Conservation (phyloP, 768 basidiomycete species). For the Tylopilus felleus region DNA sequence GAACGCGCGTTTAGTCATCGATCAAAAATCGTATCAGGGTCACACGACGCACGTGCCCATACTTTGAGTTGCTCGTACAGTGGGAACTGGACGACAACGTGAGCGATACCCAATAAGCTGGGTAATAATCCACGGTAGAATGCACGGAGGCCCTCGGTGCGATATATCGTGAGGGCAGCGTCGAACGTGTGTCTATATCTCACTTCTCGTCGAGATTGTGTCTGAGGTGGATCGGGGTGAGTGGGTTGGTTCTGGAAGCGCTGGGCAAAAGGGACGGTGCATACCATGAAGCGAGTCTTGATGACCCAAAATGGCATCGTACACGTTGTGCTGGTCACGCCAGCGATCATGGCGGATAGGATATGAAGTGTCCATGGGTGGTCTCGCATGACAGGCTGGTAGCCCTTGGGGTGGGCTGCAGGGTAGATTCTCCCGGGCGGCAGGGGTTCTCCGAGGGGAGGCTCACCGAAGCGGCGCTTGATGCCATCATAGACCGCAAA, state of each 20-base stretch:
- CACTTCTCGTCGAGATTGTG: slow-evolving; percentile 73
- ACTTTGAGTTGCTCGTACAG: slow-evolving; percentile 91
- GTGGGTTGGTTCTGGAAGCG: slow-evolving; percentile 1
- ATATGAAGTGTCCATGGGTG: slow-evolving; percentile 89
- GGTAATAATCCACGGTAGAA: slow-evolving; percentile 95
- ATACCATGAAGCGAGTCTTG: slow-evolving; percentile 98
- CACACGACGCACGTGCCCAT: slow-evolving; percentile 66
- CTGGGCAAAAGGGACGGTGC: slow-evolving; percentile 10
- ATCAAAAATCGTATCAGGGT: background rate
- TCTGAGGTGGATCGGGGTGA: slow-evolving; percentile 47
- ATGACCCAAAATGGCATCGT: slow-evolving; percentile 99
- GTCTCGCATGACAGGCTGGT: slow-evolving; percentile 75
- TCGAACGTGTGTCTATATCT: slow-evolving; percentile 89
- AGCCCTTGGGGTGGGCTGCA: slow-evolving; percentile 81
- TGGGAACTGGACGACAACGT: slow-evolving; percentile 97
- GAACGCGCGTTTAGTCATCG: slow-evolving; percentile 1
- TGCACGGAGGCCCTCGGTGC: slow-evolving; percentile 77
- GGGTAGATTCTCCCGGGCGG: slow-evolving; percentile 60
- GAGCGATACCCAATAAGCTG: slow-evolving; percentile 87
- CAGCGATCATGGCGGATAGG: slow-evolving; percentile 92
- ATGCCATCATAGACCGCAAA: slow-evolving; percentile 97
- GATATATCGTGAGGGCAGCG: slow-evolving; percentile 86
- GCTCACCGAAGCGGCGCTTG: slow-evolving; percentile 76
- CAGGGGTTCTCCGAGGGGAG: slow-evolving; percentile 43
- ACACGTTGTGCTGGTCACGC: slow-evolving; percentile 86